phyloP scores from a whole-genome alignment of 306 rosid species.

The Castanea mollissima region DNA sequence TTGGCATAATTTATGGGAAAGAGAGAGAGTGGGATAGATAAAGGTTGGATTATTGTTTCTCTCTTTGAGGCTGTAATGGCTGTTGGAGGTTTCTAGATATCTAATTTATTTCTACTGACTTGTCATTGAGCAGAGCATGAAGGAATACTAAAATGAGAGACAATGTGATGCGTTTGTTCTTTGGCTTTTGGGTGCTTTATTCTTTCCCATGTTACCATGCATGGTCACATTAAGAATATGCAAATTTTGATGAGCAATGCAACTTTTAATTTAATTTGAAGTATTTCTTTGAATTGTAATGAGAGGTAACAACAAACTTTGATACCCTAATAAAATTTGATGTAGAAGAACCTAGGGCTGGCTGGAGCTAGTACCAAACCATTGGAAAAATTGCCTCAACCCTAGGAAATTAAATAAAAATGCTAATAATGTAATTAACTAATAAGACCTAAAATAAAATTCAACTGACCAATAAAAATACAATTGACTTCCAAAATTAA shows the following conservation, averaged over 20 bases:
- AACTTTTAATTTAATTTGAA: not conserved
- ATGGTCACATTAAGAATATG: not conserved
- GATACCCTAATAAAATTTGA: no score
- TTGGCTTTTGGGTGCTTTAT: not conserved
- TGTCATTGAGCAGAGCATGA: not conserved
- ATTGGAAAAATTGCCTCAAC: no score
- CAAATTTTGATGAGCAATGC: not conserved
- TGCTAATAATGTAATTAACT: no score
- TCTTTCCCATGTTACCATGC: not conserved
- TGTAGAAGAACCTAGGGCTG: no score
- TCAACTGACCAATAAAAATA: no score
- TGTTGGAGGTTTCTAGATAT: not conserved
- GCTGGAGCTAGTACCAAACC: no score
- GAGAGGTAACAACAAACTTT: not conserved
- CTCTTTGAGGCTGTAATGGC: not conserved
- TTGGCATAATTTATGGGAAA: not conserved
- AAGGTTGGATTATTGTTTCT: not conserved
- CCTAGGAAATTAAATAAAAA: no score
- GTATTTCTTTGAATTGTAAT: not conserved
- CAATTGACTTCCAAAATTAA: no score
- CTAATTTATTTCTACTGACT: not conserved
- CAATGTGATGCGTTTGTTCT: not conserved
- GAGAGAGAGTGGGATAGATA: not conserved
- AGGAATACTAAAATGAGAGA: not conserved
- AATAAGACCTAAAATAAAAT: no score